Percentiles rank a stretch among this genome's conserved stretches.
phyloP scores from a whole-genome alignment of 1,139 yeast genomes.

The Diutina neorugosa region DNA sequence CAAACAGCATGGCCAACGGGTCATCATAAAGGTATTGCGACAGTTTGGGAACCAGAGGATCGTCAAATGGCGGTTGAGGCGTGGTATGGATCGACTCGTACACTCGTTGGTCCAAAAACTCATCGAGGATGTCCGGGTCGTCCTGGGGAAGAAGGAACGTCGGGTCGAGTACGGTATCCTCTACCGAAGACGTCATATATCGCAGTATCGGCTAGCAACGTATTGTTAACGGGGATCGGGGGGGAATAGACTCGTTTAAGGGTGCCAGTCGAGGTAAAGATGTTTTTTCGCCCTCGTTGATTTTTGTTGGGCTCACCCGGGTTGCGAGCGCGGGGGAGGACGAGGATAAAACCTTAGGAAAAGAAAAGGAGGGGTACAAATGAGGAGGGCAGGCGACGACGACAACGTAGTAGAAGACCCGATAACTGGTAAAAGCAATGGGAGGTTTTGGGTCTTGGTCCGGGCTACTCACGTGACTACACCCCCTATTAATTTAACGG shows the following conservation, averaged over 20 bases:
- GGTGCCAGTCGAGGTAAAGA: not conserved
- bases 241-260: not conserved
- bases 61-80: not conserved
- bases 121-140: conserved; percentile 37
- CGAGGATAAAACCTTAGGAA: not conserved
- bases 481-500: too few species aligned
- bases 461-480: too few species aligned
- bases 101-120: conserved; percentile 45
- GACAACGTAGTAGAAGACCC: not conserved
- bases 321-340: not conserved
- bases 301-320: not conserved
- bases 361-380: not conserved
- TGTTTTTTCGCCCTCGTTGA: not conserved
- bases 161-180: conserved; percentile 1
- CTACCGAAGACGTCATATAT: conserved; percentile 4
- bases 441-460: not conserved
- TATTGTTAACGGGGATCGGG: not conserved
- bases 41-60: conserved; percentile 16
- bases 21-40: conserved; percentile 8
- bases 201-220: not conserved
- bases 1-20: not conserved
- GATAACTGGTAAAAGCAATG: not conserved
- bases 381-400: not conserved
- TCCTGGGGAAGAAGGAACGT: conserved; percentile 11
- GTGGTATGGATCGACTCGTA: conserved; percentile 18